A percentile compares a stretch with the other conserved stretches of the same genome.
Evolutionary conservation across 2,329 filamentous ascomycete species (phyloP).

Genomic region (Massarina eburnea): DNA sequence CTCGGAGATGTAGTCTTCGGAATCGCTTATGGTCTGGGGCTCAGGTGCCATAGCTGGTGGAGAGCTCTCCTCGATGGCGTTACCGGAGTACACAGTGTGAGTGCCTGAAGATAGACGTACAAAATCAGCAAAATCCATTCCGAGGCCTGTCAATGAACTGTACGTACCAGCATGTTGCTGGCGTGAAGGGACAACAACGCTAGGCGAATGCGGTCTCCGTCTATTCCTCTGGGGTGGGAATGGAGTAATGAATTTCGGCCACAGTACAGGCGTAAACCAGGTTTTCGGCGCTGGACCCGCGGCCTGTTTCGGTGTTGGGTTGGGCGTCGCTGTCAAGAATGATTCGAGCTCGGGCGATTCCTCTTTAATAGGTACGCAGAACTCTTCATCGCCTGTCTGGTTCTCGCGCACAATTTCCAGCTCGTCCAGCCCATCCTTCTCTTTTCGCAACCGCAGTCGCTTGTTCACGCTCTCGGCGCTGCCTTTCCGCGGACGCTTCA

Average conservation of each 20-base stretch:
- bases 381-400: conserved; percentile 23
- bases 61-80: too few relatives aligned
- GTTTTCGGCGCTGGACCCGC: not conserved
- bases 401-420: not conserved
- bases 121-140: too few relatives aligned
- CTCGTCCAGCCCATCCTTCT: conserved; percentile 10
- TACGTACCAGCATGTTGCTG: too few relatives aligned
- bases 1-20: too few relatives aligned
- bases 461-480: conserved; percentile 20
- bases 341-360: conserved; percentile 28
- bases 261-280: not conserved
- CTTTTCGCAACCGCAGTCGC: conserved; percentile 23
- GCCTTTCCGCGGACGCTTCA: conserved; percentile 23
- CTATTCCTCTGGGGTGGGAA: not conserved
- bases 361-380: conserved; percentile 21
- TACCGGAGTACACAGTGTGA: too few relatives aligned
- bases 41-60: too few relatives aligned
- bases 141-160: too few relatives aligned
- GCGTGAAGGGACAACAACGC: too few relatives aligned
- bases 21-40: too few relatives aligned
- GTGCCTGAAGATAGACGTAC: too few relatives aligned
- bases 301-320: conserved; percentile 6
- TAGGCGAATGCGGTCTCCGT: too few relatives aligned
- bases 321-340: conserved; percentile 10
- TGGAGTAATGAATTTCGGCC: not conserved